These are phyloP conservation scores for Oidiodendron maius DNA, from an alignment of 495 filamentous ascomycete genomes.

Conservation along the genomic window DNA sequence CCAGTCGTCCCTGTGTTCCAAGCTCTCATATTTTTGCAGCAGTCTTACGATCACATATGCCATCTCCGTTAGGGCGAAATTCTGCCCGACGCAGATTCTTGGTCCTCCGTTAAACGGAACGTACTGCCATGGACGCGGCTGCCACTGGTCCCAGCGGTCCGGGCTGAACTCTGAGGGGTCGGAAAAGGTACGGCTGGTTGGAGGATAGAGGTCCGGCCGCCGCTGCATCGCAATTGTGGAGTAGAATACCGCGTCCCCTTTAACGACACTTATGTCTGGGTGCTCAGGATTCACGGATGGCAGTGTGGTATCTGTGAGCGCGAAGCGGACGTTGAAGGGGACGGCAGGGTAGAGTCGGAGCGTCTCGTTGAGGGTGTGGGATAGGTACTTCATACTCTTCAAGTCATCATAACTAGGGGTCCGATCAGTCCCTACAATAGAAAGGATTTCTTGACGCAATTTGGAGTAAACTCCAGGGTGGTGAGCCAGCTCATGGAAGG, in stretches of 20 bases:
- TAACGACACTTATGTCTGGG: constrained; percentile 25
- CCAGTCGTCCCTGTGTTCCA: not conserved
- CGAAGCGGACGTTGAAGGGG: constrained; percentile 41
- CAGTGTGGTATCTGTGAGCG: constrained; percentile 59
- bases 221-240: constrained; percentile 46
- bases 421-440: no score
- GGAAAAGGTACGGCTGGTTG: no score
- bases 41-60: constrained; percentile 62
- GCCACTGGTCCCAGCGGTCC: constrained; percentile 45
- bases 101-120: constrained; percentile 53
- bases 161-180: constrained; percentile 49
- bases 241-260: constrained; percentile 38
- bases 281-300: constrained; percentile 57
- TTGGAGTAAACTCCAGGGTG: constrained; percentile 57
- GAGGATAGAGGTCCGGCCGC: constrained; percentile 40
- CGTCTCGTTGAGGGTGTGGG: no score
- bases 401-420: no score
- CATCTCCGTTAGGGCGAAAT: constrained; percentile 72
- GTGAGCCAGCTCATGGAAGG: constrained; percentile 68
- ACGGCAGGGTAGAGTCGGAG: constrained; percentile 45
- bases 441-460: constrained; percentile 65
- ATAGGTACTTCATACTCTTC: constrained; percentile 62
- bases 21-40: constrained; percentile 42
- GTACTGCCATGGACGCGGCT: constrained; percentile 36
- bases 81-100: constrained; percentile 83